phyloP scores from a whole-genome alignment of 257 asterid genomes.

The Plantago major region DNA sequence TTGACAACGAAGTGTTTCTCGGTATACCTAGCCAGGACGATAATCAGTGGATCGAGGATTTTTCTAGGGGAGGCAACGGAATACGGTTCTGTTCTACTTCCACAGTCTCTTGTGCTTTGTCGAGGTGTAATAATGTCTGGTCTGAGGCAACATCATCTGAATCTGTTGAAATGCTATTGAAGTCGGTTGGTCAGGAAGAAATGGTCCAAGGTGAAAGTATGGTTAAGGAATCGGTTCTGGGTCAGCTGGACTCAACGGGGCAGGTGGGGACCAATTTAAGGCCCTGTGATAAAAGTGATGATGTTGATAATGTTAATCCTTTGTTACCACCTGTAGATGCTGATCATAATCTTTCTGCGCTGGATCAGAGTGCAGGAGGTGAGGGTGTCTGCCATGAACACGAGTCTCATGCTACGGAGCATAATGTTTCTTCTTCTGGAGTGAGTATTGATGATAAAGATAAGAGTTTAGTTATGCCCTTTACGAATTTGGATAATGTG shows the following conservation, averaged over 20 bases:
- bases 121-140: constrained; percentile 96
- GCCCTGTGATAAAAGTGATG: constrained; percentile 36
- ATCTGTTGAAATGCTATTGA: constrained; percentile 93
- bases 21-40: constrained; percentile 98
- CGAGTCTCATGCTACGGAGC: constrained; percentile 29
- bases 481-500: constrained; percentile 24
- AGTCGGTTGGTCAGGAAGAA: constrained; percentile 96
- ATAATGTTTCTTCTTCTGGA: constrained; percentile 25
- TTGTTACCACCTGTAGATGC: not conserved
- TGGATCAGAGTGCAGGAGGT: constrained; percentile 29
- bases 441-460: constrained; percentile 30
- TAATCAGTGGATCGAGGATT: constrained; percentile 97
- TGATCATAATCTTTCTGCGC: constrained; percentile 26
- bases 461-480: constrained; percentile 21
- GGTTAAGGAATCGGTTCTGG: constrained; percentile 43
- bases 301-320: constrained; percentile 17
- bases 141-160: constrained; percentile 99
- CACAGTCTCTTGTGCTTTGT: constrained; percentile 80
- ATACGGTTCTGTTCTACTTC: constrained; percentile 81
- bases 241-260: constrained; percentile 35
- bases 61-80: constrained; percentile 80
- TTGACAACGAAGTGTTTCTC: constrained; percentile 97
- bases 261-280: constrained; percentile 31
- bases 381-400: constrained; percentile 23
- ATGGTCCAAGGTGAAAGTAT: constrained; percentile 57